These are phyloP conservation scores for Microbotryum violaceum DNA, from an alignment of 1,284 basidiomycete species.

Conservation along the genomic window DNA sequence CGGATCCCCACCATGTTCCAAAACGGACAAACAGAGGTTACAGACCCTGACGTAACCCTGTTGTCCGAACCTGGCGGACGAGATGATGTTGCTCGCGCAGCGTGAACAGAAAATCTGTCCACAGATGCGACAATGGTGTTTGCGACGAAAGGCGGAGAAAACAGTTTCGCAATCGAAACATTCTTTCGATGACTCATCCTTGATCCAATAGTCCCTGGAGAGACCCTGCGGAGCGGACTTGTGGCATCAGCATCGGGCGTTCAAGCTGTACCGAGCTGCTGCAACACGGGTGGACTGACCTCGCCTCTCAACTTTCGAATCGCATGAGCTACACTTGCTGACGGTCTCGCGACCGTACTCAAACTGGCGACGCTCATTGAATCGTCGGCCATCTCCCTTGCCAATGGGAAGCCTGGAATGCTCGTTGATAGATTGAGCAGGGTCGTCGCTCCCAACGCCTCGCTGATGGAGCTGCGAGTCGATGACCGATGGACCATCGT, in stretches of 20 bases:
- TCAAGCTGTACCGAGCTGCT: neutral
- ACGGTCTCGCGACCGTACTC: slow-evolving; percentile 50
- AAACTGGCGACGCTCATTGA: slow-evolving; percentile 51
- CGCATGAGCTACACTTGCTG: slow-evolving; percentile 76
- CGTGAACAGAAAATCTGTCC: slow-evolving; percentile 82
- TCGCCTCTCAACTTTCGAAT: slow-evolving; percentile 80
- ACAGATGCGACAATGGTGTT: slow-evolving; percentile 66
- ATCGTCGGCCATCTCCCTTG: slow-evolving; percentile 29
- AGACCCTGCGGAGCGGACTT: slow-evolving; percentile 54
- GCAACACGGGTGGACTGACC: slow-evolving; percentile 48
- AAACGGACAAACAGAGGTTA: slow-evolving; percentile 85
- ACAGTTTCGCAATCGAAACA: slow-evolving; percentile 88
- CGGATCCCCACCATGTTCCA: slow-evolving; percentile 39
- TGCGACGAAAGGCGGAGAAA: slow-evolving; percentile 84
- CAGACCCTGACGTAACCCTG: slow-evolving; percentile 80
- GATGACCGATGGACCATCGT: slow-evolving; percentile 4
- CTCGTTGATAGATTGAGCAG: slow-evolving; percentile 32
- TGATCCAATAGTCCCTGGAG: slow-evolving; percentile 91
- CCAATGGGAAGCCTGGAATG: slow-evolving; percentile 75
- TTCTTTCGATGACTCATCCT: slow-evolving; percentile 90
- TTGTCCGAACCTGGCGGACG: slow-evolving; percentile 85
- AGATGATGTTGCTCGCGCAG: slow-evolving; percentile 95
- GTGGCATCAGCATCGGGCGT: slow-evolving; percentile 28
- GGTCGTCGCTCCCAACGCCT: slow-evolving; percentile 7
- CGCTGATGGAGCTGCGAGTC: slow-evolving; percentile 5